Evolutionary conservation across 148 eudicot genomes (phyloP).

Genomic region (Polygonum aviculare): DNA sequence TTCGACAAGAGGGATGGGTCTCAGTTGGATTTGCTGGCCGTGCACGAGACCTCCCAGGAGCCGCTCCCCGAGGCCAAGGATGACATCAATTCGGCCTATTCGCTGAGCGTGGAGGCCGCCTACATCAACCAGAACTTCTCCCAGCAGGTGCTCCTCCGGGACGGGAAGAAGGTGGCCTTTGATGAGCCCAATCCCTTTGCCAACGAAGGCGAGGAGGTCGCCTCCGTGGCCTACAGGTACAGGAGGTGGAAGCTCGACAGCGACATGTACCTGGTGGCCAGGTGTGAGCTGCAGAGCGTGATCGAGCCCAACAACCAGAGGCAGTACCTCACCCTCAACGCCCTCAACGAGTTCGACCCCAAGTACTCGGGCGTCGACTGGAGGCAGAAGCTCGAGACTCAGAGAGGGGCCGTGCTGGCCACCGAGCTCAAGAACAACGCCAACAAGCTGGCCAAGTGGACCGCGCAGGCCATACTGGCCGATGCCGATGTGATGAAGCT

Average conservation of each 20-base stretch:
- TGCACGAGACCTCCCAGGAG: slow-evolving; percentile 88
- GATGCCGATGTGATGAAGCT: slow-evolving; percentile 95
- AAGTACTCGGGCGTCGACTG: slow-evolving; percentile 93
- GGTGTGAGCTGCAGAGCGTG: slow-evolving; percentile 87
- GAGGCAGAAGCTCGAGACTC: slow-evolving; percentile 95
- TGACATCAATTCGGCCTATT: slow-evolving; percentile 77
- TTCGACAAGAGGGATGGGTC: slow-evolving; percentile 92
- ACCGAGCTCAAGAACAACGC: slow-evolving; percentile 96
- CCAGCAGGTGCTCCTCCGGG: slow-evolving; percentile 80
- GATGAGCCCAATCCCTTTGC: slow-evolving; percentile 94
- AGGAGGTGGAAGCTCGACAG: slow-evolving; percentile 85
- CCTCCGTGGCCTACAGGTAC: slow-evolving; percentile 82
- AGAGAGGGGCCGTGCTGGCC: slow-evolving; percentile 93
- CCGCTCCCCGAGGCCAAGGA: slow-evolving; percentile 83
- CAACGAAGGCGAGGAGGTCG: slow-evolving; percentile 82
- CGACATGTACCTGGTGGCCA: slow-evolving; percentile 61
- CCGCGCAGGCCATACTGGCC: slow-evolving; percentile 76
- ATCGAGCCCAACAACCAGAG: slow-evolving; percentile 52
- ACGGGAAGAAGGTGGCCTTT: slow-evolving; percentile 69
- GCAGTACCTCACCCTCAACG: slow-evolving; percentile 70
- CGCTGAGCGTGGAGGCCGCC: slow-evolving; percentile 79
- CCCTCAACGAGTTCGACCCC: slow-evolving; percentile 86
- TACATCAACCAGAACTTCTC: slow-evolving; percentile 91
- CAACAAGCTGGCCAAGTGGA: slow-evolving; percentile 90
- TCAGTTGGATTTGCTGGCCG: slow-evolving; percentile 63